Evolutionary conservation across 139 green algal species (phyloP).

Genomic region (Pleodorina starrii): DNA sequence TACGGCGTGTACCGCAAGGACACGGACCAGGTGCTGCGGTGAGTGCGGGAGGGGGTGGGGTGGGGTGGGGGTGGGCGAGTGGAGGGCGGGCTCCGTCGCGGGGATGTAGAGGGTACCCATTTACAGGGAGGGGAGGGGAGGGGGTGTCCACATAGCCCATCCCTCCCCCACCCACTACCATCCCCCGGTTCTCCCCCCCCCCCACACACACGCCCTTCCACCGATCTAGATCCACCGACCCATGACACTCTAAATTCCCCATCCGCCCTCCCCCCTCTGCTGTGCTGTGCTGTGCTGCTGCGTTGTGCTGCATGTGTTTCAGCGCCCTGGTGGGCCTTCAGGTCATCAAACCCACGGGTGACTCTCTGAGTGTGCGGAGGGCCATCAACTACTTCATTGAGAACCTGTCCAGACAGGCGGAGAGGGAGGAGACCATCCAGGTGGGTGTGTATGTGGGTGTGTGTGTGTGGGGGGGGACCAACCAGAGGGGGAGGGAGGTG

Average conservation of each 20-base stretch:
- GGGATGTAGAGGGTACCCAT: too few species aligned
- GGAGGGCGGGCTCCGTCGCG: too few species aligned
- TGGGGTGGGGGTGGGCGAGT: not conserved
- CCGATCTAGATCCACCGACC: too few species aligned
- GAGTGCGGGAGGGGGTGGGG: not conserved
- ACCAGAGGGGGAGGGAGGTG: not conserved
- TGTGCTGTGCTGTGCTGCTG: not conserved
- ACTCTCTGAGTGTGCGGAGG: conserved; percentile 72
- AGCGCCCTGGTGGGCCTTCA: conserved; percentile 75
- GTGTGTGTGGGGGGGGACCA: conserved; percentile 9
- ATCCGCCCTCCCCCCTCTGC: too few species aligned
- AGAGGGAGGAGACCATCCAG: conserved; percentile 82
- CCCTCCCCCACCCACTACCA: not conserved
- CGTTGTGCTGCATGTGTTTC: too few species aligned
- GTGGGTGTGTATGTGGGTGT: not conserved
- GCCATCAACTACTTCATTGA: conserved; percentile 87
- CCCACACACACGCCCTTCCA: too few species aligned
- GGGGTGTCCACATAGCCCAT: not conserved
- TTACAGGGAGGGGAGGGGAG: not conserved
- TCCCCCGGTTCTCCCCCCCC: not conserved
- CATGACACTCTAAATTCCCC: too few species aligned
- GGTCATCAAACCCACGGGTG: conserved; percentile 81
- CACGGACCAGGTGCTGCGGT: conserved; percentile 57
- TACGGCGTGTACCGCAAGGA: conserved; percentile 92
- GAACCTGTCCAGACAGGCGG: conserved; percentile 63